phyloP scores from a whole-genome alignment of 2,329 filamentous ascomycete genomes.

The Cladophialophora yegresii region DNA sequence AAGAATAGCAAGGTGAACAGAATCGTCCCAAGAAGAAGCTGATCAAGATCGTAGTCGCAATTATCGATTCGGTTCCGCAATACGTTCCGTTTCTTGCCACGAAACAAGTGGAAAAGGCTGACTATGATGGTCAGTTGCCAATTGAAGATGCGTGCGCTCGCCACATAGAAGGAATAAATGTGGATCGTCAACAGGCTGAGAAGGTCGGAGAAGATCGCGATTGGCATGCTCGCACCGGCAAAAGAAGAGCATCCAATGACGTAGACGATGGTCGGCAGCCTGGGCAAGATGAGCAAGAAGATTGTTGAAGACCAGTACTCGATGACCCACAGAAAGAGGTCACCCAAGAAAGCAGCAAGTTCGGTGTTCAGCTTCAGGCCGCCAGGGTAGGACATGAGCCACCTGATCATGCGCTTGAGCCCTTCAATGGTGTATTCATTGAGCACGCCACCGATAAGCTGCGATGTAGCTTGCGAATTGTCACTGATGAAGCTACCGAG shows the following conservation, averaged over 20 bases:
- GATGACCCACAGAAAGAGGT: conserved; percentile 97
- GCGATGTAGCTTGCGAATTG: conserved; percentile 81
- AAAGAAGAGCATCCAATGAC: conserved; percentile 94
- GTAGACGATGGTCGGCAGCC: conserved; percentile 83
- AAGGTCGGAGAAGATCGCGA: conserved; percentile 91
- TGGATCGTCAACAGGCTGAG: conserved; percentile 89
- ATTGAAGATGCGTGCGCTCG: conserved; percentile 94
- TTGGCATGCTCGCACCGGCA: conserved; percentile 93
- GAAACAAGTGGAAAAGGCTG: conserved; percentile 97
- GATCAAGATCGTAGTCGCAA: conserved; percentile 97
- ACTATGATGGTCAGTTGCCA: conserved; percentile 97
- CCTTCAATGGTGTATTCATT: conserved; percentile 84
- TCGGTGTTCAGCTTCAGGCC: conserved; percentile 95
- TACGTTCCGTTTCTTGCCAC: conserved; percentile 96
- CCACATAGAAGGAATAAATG: conserved; percentile 97
- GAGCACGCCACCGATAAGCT: conserved; percentile 73
- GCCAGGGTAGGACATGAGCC: conserved; percentile 94
- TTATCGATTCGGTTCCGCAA: conserved; percentile 96
- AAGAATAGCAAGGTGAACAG: conserved; percentile 95
- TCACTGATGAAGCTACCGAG: conserved; percentile 96
- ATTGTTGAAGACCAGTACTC: conserved; percentile 76
- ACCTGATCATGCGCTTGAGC: conserved; percentile 82
- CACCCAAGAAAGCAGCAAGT: conserved; percentile 87
- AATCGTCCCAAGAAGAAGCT: conserved; percentile 92
- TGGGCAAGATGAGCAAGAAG: conserved; percentile 72